Percentiles rank a stretch among this genome's conserved stretches.
phyloP scores from a whole-genome alignment of 2,329 filamentous ascomycete genomes.

The Mollisia scopiformis region DNA sequence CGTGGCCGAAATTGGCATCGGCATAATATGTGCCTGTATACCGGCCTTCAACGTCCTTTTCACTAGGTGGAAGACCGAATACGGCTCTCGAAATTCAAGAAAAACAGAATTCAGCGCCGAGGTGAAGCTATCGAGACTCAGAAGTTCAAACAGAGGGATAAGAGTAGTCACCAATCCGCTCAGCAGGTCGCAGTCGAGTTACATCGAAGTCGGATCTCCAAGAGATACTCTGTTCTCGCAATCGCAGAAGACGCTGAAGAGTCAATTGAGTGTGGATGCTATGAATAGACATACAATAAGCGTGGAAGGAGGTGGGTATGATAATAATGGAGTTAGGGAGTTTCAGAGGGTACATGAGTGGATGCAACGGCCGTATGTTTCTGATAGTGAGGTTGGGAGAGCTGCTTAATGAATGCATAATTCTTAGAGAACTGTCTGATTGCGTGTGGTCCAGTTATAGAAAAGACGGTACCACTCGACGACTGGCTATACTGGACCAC shows the following conservation, averaged over 20 bases:
- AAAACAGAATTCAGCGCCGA: not conserved
- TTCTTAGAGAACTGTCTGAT: no score
- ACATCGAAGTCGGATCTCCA: not conserved
- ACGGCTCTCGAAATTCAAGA: not conserved
- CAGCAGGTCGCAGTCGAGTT: not conserved
- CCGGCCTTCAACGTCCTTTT: conserved; percentile 11
- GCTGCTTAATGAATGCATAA: no score
- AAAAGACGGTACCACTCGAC: no score
- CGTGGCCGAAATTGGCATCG: conserved; percentile 8
- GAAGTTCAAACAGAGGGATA: not conserved
- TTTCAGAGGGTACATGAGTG: not conserved
- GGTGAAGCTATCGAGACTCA: not conserved
- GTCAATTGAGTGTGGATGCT: not conserved
- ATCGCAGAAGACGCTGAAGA: not conserved
- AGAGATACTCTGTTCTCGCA: not conserved
- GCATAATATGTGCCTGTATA: conserved; percentile 3
- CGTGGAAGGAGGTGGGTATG: not conserved
- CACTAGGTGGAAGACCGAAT: not conserved
- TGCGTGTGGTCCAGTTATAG: no score
- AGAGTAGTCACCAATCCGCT: not conserved
- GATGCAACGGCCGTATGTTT: not conserved
- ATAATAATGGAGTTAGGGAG: not conserved
- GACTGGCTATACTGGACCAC: no score
- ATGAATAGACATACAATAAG: not conserved
- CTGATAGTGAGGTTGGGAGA: not conserved